Conservation (phyloP, 139 green algal species). For the Coelastrella sp. region DNA sequence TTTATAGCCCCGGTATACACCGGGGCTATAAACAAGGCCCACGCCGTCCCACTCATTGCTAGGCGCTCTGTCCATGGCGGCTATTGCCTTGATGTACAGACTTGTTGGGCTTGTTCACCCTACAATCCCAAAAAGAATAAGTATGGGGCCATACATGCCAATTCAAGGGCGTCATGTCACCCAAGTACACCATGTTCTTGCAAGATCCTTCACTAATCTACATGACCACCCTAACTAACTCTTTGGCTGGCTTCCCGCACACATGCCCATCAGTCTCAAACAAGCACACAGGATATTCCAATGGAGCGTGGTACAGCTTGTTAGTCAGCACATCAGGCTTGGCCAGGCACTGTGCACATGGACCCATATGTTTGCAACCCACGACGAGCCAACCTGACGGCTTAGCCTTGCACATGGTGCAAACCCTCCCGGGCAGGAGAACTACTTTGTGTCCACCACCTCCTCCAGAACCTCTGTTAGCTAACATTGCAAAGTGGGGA, state of each 20-base stretch:
- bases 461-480: not conserved
- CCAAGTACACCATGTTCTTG: too few relatives aligned
- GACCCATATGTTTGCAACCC: conserved; percentile 15
- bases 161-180: too few relatives aligned
- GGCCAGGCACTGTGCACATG: not conserved
- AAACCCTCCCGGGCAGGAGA: not conserved
- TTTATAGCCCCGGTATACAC: too few relatives aligned
- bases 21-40: too few relatives aligned
- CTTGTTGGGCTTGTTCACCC: too few relatives aligned
- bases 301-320: not conserved
- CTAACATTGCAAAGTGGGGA: conserved; percentile 1
- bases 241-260: not conserved
- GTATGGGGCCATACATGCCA: too few relatives aligned
- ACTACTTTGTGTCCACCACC: not conserved
- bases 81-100: too few relatives aligned
- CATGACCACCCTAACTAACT: not conserved
- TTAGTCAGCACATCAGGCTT: not conserved
- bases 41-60: too few relatives aligned
- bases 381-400: not conserved
- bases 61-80: too few relatives aligned
- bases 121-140: too few relatives aligned
- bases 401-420: not conserved
- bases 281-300: not conserved
- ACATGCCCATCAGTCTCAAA: not conserved
- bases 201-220: too few relatives aligned